Evolutionary conservation across 441 rosid genomes (phyloP).

Genomic region (Breynia disticha): DNA sequence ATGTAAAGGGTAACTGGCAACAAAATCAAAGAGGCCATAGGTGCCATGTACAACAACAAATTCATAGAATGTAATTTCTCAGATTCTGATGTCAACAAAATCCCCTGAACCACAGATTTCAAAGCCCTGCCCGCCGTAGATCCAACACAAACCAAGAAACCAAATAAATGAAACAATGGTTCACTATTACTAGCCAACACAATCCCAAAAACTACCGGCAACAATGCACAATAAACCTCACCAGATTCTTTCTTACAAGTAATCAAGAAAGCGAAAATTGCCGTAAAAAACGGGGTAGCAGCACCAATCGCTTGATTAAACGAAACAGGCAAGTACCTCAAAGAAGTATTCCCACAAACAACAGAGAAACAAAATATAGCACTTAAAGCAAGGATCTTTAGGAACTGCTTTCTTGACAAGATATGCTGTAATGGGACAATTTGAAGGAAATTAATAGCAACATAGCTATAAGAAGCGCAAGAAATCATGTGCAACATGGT

Average conservation of each 20-base stretch:
- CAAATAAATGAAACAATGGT: slow-evolving; percentile 82
- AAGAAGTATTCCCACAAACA: slow-evolving; percentile 87
- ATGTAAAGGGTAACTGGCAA: slow-evolving; percentile 84
- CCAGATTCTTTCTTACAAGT: slow-evolving; percentile 81
- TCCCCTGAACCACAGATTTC: slow-evolving; percentile 91
- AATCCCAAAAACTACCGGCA: slow-evolving; percentile 88
- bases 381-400: slow-evolving; percentile 77
- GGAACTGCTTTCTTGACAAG: slow-evolving; percentile 60
- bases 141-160: slow-evolving; percentile 80
- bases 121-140: slow-evolving; percentile 96
- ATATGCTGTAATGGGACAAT: slow-evolving; percentile 82
- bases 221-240: slow-evolving; percentile 68
- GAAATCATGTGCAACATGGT: slow-evolving; percentile 91
- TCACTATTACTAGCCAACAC: slow-evolving; percentile 86
- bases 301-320: slow-evolving; percentile 94
- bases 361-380: slow-evolving; percentile 84
- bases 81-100: slow-evolving; percentile 69
- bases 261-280: slow-evolving; percentile 75
- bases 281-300: slow-evolving; percentile 91
- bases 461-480: slow-evolving; percentile 73
- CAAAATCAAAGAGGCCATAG: slow-evolving; percentile 81
- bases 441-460: slow-evolving; percentile 55
- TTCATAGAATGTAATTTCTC: slow-evolving; percentile 97
- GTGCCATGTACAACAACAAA: slow-evolving; percentile 83
- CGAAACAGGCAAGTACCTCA: slow-evolving; percentile 85